Base-by-base conservation (phyloP, 2,329 filamentous ascomycete genomes). In the Venturia asperata region DNA sequence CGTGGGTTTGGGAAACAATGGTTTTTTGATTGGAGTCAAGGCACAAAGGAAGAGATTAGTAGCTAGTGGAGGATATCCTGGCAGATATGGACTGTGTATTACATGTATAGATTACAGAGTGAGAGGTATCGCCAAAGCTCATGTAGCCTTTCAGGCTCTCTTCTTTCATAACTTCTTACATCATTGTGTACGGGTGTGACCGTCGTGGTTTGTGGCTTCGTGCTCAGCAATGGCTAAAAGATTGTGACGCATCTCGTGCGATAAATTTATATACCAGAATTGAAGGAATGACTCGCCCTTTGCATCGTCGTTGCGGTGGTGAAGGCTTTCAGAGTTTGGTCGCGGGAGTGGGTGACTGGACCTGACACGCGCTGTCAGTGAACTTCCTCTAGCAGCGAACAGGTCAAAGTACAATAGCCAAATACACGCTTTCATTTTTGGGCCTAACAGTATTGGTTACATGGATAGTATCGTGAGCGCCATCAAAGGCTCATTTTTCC, bases 341-440 rank as follows among this genome's bases (percentile, higher is more conserved):
- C 5, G 27, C 52, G 19, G 52, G 52, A 58, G 52, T 58, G 15
- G 52, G 52, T 19, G 30, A n/a, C 30, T 58, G 27, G 37, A 9
- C 30, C 52, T 58, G 52, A n/a, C 19, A 37, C 15, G 52, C 19
- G n/a, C 37, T 15, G 52, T 58, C 27, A 58, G 30, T 58, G 2
- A 37, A 37, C 17, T n/a, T 58, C n/a, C 52, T 58, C 15, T 11
- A 17, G 15, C 1, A 37, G 15, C 19, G 52, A 27, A 9, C 4
- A n/a, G 0, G 7, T 17, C 52, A 37, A 58, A 58, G 17, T 10
- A 37, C 19, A 34, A 10, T 15, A 21, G 37, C 30, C n/a, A 58
- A 55, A 58, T 7, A 19, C 15, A 58, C 52, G 52, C 52, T 58
- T 58, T 19, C 52, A 58, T 58, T 58, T 58, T 58, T 5, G 30